Percentiles rank a stretch among this genome's conserved stretches.
phyloP scores from a whole-genome alignment of 2,329 filamentous ascomycete genomes.

The Hawksworthiomyces lignivorus region DNA sequence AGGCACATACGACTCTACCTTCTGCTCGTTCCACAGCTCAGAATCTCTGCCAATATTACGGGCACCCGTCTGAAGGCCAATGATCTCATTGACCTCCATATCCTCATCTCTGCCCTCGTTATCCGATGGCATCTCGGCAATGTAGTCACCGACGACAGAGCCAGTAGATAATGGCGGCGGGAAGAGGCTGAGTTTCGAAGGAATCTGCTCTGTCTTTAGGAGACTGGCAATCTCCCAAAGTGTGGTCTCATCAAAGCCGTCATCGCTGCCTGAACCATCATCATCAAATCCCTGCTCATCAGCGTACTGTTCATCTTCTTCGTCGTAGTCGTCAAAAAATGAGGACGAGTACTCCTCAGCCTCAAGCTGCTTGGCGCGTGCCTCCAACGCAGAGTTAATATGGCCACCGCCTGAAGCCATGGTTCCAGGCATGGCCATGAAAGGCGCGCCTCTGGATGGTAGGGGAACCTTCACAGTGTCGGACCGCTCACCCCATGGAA shows the following conservation, averaged over 20 bases:
- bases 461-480: slow-evolving; percentile 39
- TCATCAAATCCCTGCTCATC: slow-evolving; percentile 24
- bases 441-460: slow-evolving; percentile 12
- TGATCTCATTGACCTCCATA: slow-evolving; percentile 21
- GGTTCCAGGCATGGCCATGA: slow-evolving; percentile 44
- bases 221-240: slow-evolving; percentile 58
- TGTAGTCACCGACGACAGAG: slow-evolving; percentile 26
- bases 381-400: slow-evolving; percentile 23
- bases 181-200: slow-evolving; percentile 44
- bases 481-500: slow-evolving; percentile 58
- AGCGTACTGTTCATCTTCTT: slow-evolving; percentile 36
- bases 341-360: slow-evolving; percentile 38
- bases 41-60: not conserved
- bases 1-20: slow-evolving; percentile 2
- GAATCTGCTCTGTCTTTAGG: slow-evolving; percentile 43
- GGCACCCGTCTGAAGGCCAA: slow-evolving; percentile 22
- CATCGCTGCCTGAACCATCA: slow-evolving; percentile 33
- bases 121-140: slow-evolving; percentile 23
- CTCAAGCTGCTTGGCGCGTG: slow-evolving; percentile 29
- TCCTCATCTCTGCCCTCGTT: slow-evolving; percentile 18
- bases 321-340: slow-evolving; percentile 55
- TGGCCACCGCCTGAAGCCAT: slow-evolving; percentile 37
- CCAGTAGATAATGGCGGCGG: slow-evolving; percentile 22
- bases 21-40: slow-evolving; percentile 5
- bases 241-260: slow-evolving; percentile 53